A percentile compares a stretch with the other conserved stretches of the same genome.
These are phyloP conservation scores for Astragalus glycyphyllos DNA, from an alignment of 306 rosid species.

Conservation along the genomic window DNA sequence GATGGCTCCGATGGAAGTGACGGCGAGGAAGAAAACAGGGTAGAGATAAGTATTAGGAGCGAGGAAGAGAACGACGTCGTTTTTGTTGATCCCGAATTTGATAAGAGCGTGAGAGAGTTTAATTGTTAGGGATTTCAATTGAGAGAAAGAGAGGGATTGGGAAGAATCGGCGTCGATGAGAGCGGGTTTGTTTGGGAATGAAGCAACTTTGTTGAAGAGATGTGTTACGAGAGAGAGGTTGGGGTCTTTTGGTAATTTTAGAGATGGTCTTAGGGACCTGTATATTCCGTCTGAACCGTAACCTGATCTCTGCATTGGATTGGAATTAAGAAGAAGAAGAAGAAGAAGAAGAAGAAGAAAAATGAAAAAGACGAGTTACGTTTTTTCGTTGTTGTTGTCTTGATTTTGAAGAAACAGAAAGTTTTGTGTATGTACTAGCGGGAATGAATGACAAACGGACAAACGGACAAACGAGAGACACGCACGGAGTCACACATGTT, in stretches of 20 bases:
- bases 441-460: no score
- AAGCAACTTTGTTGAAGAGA: conserved; percentile 60
- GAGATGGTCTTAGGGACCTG: conserved; percentile 77
- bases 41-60: conserved; percentile 72
- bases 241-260: conserved; percentile 50
- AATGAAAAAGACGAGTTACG: no score
- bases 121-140: conserved; percentile 52
- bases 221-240: conserved; percentile 65
- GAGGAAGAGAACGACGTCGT: conserved; percentile 79
- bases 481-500: no score
- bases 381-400: no score
- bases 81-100: conserved; percentile 64
- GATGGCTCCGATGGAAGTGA: conserved; percentile 68
- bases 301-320: conserved; percentile 82
- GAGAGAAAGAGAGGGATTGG: conserved; percentile 53
- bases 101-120: conserved; percentile 61
- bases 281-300: conserved; percentile 78
- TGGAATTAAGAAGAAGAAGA: neutral
- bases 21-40: conserved; percentile 64
- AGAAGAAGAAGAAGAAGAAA: no score
- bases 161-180: conserved; percentile 69
- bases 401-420: no score
- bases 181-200: conserved; percentile 66
- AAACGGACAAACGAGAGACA: no score
- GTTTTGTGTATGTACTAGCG: no score